Evolutionary conservation across 2,329 filamentous ascomycete species (phyloP).

Genomic region (Alternaria gaisen): DNA sequence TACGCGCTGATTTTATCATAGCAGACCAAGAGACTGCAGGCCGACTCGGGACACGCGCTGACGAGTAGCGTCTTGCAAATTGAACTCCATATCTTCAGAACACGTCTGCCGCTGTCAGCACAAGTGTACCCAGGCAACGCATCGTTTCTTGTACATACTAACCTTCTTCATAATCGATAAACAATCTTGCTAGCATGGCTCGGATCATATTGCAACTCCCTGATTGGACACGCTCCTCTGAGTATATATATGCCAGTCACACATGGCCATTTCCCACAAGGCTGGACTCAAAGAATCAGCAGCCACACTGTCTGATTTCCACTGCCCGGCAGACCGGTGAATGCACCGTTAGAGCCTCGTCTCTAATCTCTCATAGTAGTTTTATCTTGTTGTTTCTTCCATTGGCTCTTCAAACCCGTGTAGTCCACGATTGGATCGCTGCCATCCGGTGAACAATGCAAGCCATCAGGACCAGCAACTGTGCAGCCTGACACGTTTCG

Average conservation of each 20-base stretch:
- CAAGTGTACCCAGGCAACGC: background rate
- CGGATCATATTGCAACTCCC: background rate
- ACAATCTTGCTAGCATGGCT: background rate
- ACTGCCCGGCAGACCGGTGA: background rate
- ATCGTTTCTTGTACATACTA: background rate
- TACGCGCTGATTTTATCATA: no score
- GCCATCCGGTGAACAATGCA: slow-evolving; percentile 25
- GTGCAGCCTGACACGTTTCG: slow-evolving; percentile 23
- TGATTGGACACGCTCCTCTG: background rate
- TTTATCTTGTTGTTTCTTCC: background rate
- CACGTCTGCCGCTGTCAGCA: background rate
- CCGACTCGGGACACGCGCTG: background rate
- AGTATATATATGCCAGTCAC: background rate
- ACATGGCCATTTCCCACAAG: background rate
- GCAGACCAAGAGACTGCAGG: background rate
- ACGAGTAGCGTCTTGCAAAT: background rate
- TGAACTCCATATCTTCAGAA: background rate
- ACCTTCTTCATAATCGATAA: background rate
- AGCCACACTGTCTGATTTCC: background rate
- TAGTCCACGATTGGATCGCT: slow-evolving; percentile 5
- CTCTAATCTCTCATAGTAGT: background rate
- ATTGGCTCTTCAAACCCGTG: background rate
- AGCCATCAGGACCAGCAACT: slow-evolving; percentile 18
- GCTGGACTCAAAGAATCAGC: background rate
- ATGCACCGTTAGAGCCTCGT: background rate